Base-by-base conservation (phyloP, 129 eudicot species). In the Escallonia herrerae region DNA sequence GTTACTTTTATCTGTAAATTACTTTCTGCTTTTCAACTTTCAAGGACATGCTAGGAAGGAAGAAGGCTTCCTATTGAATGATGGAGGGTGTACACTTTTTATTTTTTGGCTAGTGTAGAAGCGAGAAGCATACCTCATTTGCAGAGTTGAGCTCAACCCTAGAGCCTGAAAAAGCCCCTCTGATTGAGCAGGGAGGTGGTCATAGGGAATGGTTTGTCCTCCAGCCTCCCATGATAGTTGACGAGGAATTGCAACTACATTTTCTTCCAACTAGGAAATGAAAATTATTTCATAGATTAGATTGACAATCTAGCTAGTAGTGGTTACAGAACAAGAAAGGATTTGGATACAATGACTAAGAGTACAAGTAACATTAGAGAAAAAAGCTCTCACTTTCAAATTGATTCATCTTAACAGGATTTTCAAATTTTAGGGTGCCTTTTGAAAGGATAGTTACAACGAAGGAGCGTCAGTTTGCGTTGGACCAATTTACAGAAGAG, bases 111-210 rank as follows among this genome's bases (percentile, higher is more conserved):
- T 40, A 12, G 5, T 3, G 2, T 40, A 4, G 13, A 41, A 9
- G 37, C 15, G 5, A 59, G 10, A 47, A 39, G 56, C 14, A 40
- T 68, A 82, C 88, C 88, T 74, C 66, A 50, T 75, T 67, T 83
- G 82, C 71, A 76, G 59, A 39, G 69, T 55, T 48, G 80, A 63
- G 76, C 58, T 83, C 58, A 70, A 57, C 33, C 77, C 78, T n/a
- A 79, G 61, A 73, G 89, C 85, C 67, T 79, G 89, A 69, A 76
- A 79, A 69, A 76, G 76, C 9, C 71, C 78, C 8, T 79, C 85
- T 2, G 85, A 69, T 49, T 76, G 88, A 8, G 82, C 65, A 38
- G 77, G 82, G 57, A 79, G 81, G 8, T 75, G 89, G 66, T 77
- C 71, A 40, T 68, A 72, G 8, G 89, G 80, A 55, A 76, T 76